Conservation (phyloP, 148 eudicot species). For the Rheum nobile region DNA sequence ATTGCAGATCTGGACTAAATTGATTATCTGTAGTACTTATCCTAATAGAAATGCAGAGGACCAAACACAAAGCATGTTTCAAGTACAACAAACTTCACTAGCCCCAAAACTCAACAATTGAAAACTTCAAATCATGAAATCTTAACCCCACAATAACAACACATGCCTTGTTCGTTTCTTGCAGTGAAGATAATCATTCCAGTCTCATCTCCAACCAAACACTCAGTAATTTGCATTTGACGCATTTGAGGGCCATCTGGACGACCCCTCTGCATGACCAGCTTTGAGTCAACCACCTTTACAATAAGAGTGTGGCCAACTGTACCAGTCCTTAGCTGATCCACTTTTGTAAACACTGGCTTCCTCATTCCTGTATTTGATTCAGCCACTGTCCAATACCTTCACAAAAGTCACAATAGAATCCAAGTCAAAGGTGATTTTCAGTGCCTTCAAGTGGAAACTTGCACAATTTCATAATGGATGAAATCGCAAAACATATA, state of each 20-base stretch:
- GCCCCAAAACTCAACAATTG: background rate
- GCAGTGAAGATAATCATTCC: constrained; percentile 56
- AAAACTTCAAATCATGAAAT: background rate
- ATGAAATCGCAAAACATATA: too few relatives aligned
- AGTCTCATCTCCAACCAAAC: constrained; percentile 57
- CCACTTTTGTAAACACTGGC: too few relatives aligned
- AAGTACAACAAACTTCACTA: background rate
- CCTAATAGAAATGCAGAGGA: background rate
- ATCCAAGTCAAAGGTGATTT: background rate
- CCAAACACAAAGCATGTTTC: background rate
- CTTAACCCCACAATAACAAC: background rate
- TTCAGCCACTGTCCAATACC: constrained; percentile 26
- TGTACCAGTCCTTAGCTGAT: constrained; percentile 44
- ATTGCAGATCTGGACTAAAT: background rate
- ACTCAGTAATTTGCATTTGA: constrained; percentile 39
- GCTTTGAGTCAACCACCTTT: constrained; percentile 38
- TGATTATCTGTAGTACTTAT: background rate
- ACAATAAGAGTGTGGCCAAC: constrained; percentile 41
- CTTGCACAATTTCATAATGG: too few relatives aligned
- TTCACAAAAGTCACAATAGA: constrained; percentile 5
- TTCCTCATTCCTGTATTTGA: constrained; percentile 37
- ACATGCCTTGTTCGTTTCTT: constrained; percentile 47
- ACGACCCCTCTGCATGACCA: constrained; percentile 37
- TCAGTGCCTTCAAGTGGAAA: background rate
- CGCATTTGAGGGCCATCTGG: too few relatives aligned